Evolutionary conservation across 345 rosid genomes (phyloP).

Genomic region (Lepidium didymum): DNA sequence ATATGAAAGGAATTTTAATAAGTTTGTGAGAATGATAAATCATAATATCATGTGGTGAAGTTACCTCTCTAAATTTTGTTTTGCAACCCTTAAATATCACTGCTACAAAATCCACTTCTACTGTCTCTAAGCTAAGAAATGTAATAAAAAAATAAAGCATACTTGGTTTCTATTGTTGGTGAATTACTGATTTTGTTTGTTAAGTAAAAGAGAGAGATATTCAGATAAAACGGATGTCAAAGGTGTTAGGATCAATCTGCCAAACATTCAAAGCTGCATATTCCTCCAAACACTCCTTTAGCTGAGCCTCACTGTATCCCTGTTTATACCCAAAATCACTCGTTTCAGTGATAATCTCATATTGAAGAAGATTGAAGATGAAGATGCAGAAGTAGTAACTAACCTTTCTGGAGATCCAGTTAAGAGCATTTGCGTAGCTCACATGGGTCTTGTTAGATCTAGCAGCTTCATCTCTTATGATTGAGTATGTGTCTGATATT

Average conservation of each 20-base stretch:
- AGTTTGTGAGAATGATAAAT: not conserved
- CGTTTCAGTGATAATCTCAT: constrained; percentile 12
- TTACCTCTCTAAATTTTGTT: not conserved
- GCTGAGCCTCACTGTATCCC: constrained; percentile 98
- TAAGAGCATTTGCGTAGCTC: constrained; percentile 83
- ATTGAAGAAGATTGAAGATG: not conserved
- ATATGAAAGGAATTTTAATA: not conserved
- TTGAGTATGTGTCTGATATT: constrained; percentile 91
- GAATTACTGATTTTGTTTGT: not conserved
- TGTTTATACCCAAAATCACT: constrained; percentile 30
- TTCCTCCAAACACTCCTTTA: constrained; percentile 97
- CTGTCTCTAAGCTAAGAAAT: not conserved
- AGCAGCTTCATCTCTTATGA: constrained; percentile 95
- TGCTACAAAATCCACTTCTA: not conserved
- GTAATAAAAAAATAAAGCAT: not conserved
- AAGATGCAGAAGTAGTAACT: constrained; percentile 11
- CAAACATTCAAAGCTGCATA: constrained; percentile 93
- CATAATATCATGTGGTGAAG: not conserved
- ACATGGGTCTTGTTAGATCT: constrained; percentile 67
- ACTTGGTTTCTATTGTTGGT: not conserved
- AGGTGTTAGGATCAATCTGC: constrained; percentile 90
- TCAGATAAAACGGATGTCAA: constrained; percentile 84
- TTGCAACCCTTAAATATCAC: not conserved
- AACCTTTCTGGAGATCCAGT: constrained; percentile 99
- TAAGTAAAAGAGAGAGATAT: constrained; percentile 2